Base-by-base conservation (phyloP, 2,329 filamentous ascomycete genomes). In the Alternaria novae-zelandiae region DNA sequence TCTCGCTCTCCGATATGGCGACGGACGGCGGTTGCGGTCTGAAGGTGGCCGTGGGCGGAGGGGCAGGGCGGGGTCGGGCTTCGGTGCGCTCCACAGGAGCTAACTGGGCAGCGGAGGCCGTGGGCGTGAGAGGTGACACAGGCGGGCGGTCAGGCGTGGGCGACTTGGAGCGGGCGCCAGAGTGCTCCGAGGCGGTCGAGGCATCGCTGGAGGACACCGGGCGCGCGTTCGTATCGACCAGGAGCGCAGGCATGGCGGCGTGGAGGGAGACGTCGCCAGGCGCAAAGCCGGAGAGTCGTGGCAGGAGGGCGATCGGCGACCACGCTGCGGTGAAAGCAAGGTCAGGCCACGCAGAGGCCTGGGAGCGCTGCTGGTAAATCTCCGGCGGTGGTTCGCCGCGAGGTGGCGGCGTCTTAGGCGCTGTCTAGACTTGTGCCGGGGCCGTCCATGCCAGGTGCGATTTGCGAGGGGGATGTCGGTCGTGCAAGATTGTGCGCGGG, bases 1-100 rank as follows among this genome's bases (percentile, higher is more conserved):
- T 97, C 54, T 84, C 82, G 63, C 80, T 81, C 69, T 82, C 80
- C 20, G 81, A 81, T 69, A 86, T 84, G 8, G 83, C 81, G 46
- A 81, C 74, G 17, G 82, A 78, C 23, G 81, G 72, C 25, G 83
- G 83, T 61, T 79, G 80, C 13, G 78, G 74, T 30, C 80, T 82
- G 71, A 82, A 83, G 47, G 74, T 73, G 13, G 75, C 69, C 26
- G 67, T 70, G 45, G 75, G 76, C 57, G 76, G 74, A 55, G 74
- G 72, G 32, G 64, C 69, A 32, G 70, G 69, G 68, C 71, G 71
- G 63, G 70, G 66, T 58, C 63, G 73, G 32, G 72, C 47, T 58
- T 75, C 73, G 26, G 70, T 57, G 61, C 65, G 70, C 51, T 72
- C 72, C 5, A 74, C 57, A 54, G 75, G 72, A 54, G 78, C 77